Evolutionary conservation across 495 filamentous ascomycete species (phyloP).

Genomic region (Penicillium bialowiezense): DNA sequence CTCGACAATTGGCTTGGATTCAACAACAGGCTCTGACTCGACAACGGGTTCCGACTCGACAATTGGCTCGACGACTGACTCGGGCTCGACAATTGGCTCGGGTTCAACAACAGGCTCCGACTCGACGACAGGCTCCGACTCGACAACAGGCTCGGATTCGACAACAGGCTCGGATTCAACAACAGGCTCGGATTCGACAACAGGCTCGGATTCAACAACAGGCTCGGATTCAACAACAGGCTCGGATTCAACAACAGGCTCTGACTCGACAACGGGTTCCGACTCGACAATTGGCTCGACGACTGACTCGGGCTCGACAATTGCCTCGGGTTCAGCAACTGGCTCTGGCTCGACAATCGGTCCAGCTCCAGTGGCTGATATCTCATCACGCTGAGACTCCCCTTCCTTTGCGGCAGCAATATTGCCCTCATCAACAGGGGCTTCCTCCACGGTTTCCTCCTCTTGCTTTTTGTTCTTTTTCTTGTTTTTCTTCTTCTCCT

Average conservation of each 20-base stretch:
- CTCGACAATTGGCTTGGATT: no score
- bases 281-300: constrained; percentile 4
- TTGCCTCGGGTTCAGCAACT: neutral
- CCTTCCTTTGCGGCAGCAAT: neutral
- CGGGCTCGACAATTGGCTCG: neutral
- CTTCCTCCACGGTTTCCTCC: constrained; percentile 2
- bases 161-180: neutral
- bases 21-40: no score
- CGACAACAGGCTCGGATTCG: neutral
- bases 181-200: no score
- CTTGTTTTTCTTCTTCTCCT: constrained; percentile 24
- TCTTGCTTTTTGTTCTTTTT: constrained; percentile 21
- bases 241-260: neutral
- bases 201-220: neutral
- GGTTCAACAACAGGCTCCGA: neutral
- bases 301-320: constrained; percentile 4
- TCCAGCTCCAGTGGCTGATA: no score
- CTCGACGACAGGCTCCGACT: constrained; percentile 4
- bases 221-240: constrained; percentile 4
- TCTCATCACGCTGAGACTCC: constrained; percentile 4
- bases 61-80: neutral
- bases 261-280: neutral
- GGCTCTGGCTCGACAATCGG: no score
- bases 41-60: no score
- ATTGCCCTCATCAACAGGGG: neutral